Percentiles rank a stretch among this genome's conserved stretches.
Evolutionary conservation across 768 basidiomycete genomes (phyloP).

Genomic region (Tulasnella calospora): DNA sequence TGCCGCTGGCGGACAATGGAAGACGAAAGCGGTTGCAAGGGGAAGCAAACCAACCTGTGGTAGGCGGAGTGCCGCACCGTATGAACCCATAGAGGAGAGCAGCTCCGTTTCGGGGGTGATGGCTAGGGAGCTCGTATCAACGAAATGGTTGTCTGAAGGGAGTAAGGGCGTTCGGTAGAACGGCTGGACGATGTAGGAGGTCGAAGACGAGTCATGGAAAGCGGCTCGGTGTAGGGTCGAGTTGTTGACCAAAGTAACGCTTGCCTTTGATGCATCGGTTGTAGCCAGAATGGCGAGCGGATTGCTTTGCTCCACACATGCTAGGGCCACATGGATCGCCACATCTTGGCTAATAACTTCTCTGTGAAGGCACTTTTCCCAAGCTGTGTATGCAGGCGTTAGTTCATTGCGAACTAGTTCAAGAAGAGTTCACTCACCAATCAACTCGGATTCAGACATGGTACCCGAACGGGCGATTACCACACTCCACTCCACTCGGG

Average conservation of each 20-base stretch:
- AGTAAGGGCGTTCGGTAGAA: conserved; percentile 40
- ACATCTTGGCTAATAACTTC: conserved; percentile 42
- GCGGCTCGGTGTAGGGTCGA: conserved; percentile 23
- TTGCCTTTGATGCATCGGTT: background rate
- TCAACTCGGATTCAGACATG: conserved; percentile 55
- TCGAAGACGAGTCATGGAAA: conserved; percentile 25
- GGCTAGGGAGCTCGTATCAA: conserved; percentile 36
- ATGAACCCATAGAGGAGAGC: conserved; percentile 38
- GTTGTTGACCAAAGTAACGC: background rate
- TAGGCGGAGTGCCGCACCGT: conserved; percentile 31
- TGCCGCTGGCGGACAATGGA: conserved; percentile 50
- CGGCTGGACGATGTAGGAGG: conserved; percentile 47
- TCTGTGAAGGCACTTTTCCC: conserved; percentile 52
- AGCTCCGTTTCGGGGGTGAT: conserved; percentile 35
- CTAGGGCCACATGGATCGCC: conserved; percentile 55
- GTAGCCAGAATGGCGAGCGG: conserved; percentile 52
- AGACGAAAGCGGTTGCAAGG: conserved; percentile 52
- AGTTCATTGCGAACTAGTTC: conserved; percentile 18
- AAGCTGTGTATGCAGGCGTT: conserved; percentile 45
- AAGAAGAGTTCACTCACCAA: conserved; percentile 47
- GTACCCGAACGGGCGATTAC: conserved; percentile 64
- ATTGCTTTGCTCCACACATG: conserved; percentile 55
- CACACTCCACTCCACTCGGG: conserved; percentile 75
- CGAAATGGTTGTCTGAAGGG: conserved; percentile 40
- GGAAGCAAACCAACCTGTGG: conserved; percentile 49